Evolutionary conservation across 2,329 filamentous ascomycete genomes (phyloP), one percentile per base, ranked within the genome.

Genomic region (Pseudopithomyces chartarum): DNA sequence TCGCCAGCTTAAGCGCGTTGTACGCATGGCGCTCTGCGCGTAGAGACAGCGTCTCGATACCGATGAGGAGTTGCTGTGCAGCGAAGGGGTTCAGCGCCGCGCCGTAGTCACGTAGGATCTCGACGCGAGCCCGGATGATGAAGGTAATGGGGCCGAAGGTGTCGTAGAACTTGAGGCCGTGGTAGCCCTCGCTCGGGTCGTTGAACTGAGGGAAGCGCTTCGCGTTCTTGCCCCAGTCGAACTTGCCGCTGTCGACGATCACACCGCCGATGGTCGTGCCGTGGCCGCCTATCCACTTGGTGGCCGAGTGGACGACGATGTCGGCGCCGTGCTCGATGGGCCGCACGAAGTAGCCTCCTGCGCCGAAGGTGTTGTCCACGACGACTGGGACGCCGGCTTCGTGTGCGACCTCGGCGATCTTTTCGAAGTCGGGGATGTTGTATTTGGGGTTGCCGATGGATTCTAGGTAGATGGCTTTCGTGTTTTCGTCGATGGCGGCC

Each of bases 211-310:
- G 94, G 83, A 98, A 98, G 19, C 93, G 88, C 67, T 85, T 85
- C 45, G 82, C 89, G 74, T 97, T 79, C 78, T 89, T 89, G 66
- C 90, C 91, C 93, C 94, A 98, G 82, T 96, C 90, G 74, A 97
- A 98, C 75, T 92, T 95, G 69, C 93, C 93, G 64, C 88, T 86
- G 80, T 97, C 93, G 62, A 97, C 82, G 33, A 97, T 85, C 42
- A 97, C 85, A 59, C 93, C 93, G 56, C 85, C 93, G 64, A 97
- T 90, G 23, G 93, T 97, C 39, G 93, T 96, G 59, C 93, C 94
- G 77, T 98, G 94, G 40, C 93, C 93, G 55, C 93, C 93, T 61
- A 98, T 97, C 93, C 93, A 97, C 79, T 97, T 97, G 56, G 93
- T 97, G 11, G 92, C 92, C 38, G 90, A 95, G 83, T 97, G 92